phyloP scores from a whole-genome alignment of 2,329 filamentous ascomycete species.

The Fusarium algeriense region DNA sequence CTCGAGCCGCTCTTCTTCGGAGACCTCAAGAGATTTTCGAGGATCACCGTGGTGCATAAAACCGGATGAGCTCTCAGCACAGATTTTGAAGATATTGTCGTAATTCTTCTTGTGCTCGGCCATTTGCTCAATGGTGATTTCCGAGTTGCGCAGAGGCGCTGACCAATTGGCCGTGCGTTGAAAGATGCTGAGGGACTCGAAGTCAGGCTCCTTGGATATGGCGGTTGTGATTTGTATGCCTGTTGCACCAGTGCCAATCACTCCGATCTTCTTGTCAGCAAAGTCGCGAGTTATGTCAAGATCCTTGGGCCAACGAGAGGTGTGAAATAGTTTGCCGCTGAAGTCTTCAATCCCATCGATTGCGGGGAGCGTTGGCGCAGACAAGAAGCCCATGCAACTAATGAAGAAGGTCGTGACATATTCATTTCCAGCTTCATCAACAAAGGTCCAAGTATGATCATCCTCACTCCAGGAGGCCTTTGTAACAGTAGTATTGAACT shows the following conservation, averaged over 20 bases:
- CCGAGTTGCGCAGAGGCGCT: slow-evolving; percentile 37
- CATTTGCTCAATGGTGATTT: slow-evolving; percentile 31
- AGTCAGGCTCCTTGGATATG: slow-evolving; percentile 38
- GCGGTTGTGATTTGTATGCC: slow-evolving; percentile 37
- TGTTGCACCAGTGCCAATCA: slow-evolving; percentile 35
- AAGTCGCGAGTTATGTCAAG: slow-evolving; percentile 6
- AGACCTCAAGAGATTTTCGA: slow-evolving; percentile 29
- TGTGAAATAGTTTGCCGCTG: slow-evolving; percentile 24
- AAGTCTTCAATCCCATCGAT: slow-evolving; percentile 30
- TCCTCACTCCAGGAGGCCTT: slow-evolving; percentile 14
- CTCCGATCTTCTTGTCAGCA: slow-evolving; percentile 22
- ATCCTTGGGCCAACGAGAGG: slow-evolving; percentile 33
- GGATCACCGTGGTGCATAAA: slow-evolving; percentile 36
- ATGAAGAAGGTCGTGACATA: slow-evolving; percentile 27
- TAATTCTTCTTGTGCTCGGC: slow-evolving; percentile 24
- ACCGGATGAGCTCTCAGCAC: slow-evolving; percentile 11
- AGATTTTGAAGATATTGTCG: slow-evolving; percentile 26
- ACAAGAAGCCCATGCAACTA: slow-evolving; percentile 32
- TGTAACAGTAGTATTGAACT: slow-evolving; percentile 22
- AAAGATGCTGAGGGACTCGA: slow-evolving; percentile 52
- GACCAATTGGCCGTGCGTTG: slow-evolving; percentile 48
- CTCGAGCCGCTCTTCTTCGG: slow-evolving; percentile 7
- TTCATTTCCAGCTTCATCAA: background rate
- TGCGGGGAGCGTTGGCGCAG: slow-evolving; percentile 25
- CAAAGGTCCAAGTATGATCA: slow-evolving; percentile 12